A percentile compares a stretch with the other conserved stretches of the same genome.
Conservation (phyloP, 2,329 filamentous ascomycete species). For the Juglanconis oblonga region DNA sequence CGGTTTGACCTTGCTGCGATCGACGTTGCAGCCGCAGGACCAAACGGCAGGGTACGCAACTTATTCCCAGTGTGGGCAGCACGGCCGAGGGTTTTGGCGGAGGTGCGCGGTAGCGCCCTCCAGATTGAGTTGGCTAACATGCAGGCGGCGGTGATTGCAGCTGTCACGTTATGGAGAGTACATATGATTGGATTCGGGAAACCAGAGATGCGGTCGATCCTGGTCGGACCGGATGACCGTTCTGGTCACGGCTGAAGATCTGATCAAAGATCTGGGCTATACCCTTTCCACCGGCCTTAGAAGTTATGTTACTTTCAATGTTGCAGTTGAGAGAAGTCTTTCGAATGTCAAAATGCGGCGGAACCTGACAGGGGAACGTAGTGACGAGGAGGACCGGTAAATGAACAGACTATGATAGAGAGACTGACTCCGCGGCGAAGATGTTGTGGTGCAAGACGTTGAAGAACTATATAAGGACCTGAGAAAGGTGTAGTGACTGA, state of each 20-base stretch:
- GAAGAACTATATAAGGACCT: background rate
- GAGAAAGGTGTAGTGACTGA: conserved; percentile 1
- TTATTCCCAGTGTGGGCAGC: conserved; percentile 1
- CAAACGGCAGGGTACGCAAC: conserved; percentile 5
- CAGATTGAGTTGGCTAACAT: conserved; percentile 15
- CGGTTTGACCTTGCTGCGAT: background rate
- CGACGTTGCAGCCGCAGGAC: conserved; percentile 11
- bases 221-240: background rate
- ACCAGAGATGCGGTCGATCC: conserved; percentile 7
- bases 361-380: too few relatives aligned
- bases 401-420: too few relatives aligned
- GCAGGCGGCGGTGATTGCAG: conserved; percentile 15
- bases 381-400: too few relatives aligned
- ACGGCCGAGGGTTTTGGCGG: conserved; percentile 4
- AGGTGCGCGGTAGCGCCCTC: conserved; percentile 13
- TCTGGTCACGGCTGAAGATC: background rate
- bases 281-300: too few relatives aligned
- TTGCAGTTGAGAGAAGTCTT: too few relatives aligned
- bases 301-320: too few relatives aligned
- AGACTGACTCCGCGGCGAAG: too few relatives aligned
- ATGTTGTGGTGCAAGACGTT: background rate
- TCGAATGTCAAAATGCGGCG: too few relatives aligned
- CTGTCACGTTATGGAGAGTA: conserved; percentile 3
- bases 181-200: conserved; percentile 14
- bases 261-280: too few relatives aligned